These are phyloP conservation scores for Ophiocordyceps camponoti-leonardi DNA, from an alignment of 2,329 filamentous ascomycete species.

Conservation along the genomic window DNA sequence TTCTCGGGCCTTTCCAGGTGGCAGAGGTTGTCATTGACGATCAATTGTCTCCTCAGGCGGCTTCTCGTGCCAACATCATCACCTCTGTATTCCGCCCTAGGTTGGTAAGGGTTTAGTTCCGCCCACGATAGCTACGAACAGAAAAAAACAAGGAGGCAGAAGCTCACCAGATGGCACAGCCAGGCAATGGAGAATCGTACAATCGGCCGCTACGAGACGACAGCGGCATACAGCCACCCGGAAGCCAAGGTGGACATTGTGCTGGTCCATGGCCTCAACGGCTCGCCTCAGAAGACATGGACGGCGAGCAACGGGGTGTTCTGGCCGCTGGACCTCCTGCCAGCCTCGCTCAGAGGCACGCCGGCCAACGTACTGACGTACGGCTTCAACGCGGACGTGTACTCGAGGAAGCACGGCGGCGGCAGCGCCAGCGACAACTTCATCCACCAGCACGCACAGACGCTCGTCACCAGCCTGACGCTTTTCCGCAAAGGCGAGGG, in stretches of 20 bases:
- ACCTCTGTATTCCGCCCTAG: neutral
- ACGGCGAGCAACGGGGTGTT: conserved; percentile 38
- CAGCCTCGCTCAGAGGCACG: conserved; percentile 34
- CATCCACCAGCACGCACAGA: conserved; percentile 56
- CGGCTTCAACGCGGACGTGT: conserved; percentile 56
- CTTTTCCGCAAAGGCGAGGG: conserved; percentile 42
- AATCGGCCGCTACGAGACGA: conserved; percentile 35
- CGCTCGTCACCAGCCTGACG: conserved; percentile 43
- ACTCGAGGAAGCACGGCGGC: conserved; percentile 28
- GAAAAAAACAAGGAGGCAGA: neutral
- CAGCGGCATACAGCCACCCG: conserved; percentile 40
- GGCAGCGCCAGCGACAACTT: conserved; percentile 46
- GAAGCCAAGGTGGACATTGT: conserved; percentile 46
- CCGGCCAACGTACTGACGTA: conserved; percentile 53
- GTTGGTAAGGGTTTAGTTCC: neutral
- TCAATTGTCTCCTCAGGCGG: neutral
- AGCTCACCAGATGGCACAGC: neutral
- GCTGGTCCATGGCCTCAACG: conserved; percentile 55
- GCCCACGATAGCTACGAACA: neutral
- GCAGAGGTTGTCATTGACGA: neutral
- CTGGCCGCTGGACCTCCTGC: conserved; percentile 54
- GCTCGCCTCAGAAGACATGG: conserved; percentile 48
- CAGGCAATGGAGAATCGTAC: conserved; percentile 20
- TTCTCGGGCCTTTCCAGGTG: neutral
- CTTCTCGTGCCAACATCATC: neutral